Percentiles rank a stretch among this genome's conserved stretches.
These are phyloP conservation scores for Monosporozyma servazzii DNA, from an alignment of 805 yeast genomes.

Conservation along the genomic window DNA sequence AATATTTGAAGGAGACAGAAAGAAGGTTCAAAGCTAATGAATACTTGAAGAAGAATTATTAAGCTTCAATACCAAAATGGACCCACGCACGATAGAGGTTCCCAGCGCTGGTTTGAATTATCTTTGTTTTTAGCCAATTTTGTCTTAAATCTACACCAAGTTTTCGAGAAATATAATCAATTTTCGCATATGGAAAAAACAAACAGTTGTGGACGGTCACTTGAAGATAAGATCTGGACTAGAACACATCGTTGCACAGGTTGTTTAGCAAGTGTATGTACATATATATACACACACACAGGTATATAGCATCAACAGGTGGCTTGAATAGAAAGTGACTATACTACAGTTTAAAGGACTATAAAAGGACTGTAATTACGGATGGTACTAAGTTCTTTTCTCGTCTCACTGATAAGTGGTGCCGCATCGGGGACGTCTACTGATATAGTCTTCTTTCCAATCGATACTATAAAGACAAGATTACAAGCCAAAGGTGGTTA, in stretches of 20 bases:
- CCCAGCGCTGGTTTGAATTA: too few relatives aligned
- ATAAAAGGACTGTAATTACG: background rate
- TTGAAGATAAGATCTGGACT: background rate
- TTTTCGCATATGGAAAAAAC: background rate
- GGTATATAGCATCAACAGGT: background rate
- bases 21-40: too few relatives aligned
- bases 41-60: too few relatives aligned
- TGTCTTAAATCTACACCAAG: background rate
- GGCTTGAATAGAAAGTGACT: background rate
- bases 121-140: background rate
- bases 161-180: background rate
- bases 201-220: background rate
- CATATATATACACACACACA: too few relatives aligned
- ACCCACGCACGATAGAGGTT: too few relatives aligned
- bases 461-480: conserved; percentile 90
- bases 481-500: conserved; percentile 95
- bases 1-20: too few relatives aligned
- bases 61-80: too few relatives aligned
- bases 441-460: conserved; percentile 90
- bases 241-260: background rate
- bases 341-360: background rate
- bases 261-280: too few relatives aligned
- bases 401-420: conserved; percentile 48
- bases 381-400: conserved; percentile 11
- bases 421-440: conserved; percentile 96